These are phyloP conservation scores for Taphrina pruni DNA, from an alignment of 1,139 yeast species.

Conservation along the genomic window DNA sequence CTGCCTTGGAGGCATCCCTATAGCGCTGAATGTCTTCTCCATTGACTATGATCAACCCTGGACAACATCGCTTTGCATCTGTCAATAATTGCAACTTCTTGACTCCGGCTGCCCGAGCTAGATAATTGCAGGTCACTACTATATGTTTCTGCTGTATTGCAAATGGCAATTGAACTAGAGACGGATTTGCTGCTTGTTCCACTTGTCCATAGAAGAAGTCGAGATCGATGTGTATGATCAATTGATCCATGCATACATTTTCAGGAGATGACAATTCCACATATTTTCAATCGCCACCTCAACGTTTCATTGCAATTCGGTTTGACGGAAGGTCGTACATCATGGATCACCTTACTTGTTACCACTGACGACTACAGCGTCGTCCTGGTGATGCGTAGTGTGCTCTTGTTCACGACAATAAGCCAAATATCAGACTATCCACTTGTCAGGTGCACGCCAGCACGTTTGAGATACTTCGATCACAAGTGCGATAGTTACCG, in stretches of 20 bases:
- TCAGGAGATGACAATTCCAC: neutral
- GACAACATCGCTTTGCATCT: conserved; percentile 48
- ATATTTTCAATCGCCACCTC: neutral
- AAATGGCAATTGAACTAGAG: conserved; percentile 50
- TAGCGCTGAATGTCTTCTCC: conserved; percentile 53
- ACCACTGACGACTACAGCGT: no score
- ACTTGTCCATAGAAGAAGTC: conserved; percentile 41
- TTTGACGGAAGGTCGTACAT: no score
- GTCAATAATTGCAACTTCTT: conserved; percentile 49
- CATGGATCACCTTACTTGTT: no score
- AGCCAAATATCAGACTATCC: no score
- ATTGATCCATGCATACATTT: conserved; percentile 11
- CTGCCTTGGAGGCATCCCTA: conserved; percentile 51
- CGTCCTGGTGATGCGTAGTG: no score
- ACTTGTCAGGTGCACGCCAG: no score
- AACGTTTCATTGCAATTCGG: no score
- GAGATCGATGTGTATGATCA: conserved; percentile 39
- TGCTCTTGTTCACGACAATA: no score
- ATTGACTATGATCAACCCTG: conserved; percentile 50
- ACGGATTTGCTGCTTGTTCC: conserved; percentile 51
- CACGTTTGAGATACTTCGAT: no score
- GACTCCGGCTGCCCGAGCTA: conserved; percentile 52
- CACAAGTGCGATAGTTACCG: no score
- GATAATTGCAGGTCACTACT: conserved; percentile 52
- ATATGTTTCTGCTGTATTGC: conserved; percentile 52